phyloP scores from a whole-genome alignment of 139 green algal genomes.

The Chlamydomonas asymmetrica region DNA sequence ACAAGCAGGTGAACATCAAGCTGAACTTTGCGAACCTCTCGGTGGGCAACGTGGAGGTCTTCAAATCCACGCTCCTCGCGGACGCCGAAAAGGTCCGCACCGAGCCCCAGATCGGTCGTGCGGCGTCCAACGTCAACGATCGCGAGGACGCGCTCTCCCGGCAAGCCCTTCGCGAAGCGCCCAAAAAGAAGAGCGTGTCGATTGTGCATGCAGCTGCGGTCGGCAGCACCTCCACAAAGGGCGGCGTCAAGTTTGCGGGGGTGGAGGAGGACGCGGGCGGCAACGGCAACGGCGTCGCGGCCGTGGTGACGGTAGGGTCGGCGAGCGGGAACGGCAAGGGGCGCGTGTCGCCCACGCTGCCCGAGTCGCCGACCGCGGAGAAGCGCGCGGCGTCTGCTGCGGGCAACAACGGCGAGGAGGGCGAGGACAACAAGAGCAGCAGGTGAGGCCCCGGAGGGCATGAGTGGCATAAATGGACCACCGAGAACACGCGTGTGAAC shows the following conservation, averaged over 20 bases:
- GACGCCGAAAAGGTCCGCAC: no score
- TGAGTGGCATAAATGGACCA: no score
- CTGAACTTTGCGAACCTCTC: constrained; percentile 19
- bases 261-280: neutral
- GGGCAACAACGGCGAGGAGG: constrained; percentile 5
- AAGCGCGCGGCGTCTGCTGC: constrained; percentile 11
- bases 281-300: constrained; percentile 16
- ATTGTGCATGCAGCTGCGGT: no score
- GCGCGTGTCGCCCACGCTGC: constrained; percentile 16
- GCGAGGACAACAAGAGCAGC: neutral
- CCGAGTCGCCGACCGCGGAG: constrained; percentile 12
- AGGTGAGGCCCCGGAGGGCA: neutral
- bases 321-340: no score
- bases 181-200: no score
- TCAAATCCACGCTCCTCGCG: constrained; percentile 16
- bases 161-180: no score
- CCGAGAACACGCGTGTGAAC: no score
- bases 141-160: no score
- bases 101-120: no score
- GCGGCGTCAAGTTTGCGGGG: constrained; percentile 28
- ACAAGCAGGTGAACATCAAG: constrained; percentile 32
- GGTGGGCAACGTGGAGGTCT: constrained; percentile 24
- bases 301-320: no score
- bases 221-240: no score
- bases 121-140: no score